phyloP scores from a whole-genome alignment of 495 filamentous ascomycete species.

The Geopyxis carbonaria region DNA sequence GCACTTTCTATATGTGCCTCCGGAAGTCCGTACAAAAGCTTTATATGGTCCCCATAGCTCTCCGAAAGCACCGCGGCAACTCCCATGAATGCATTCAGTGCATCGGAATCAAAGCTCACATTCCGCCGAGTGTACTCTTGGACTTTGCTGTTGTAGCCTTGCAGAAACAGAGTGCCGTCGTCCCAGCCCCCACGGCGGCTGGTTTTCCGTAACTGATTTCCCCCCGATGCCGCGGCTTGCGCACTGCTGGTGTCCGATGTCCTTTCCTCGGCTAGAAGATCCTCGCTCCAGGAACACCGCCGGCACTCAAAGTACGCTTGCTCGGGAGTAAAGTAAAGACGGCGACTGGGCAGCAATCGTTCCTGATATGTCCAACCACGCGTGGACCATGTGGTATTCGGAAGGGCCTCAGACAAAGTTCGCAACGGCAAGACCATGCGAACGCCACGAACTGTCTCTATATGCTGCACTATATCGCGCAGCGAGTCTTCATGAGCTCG shows the following conservation, averaged over 20 bases:
- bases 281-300: background rate
- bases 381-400: slow-evolving; percentile 5
- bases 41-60: background rate
- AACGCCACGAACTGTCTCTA: slow-evolving; percentile 4
- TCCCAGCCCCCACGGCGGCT: background rate
- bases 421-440: slow-evolving; percentile 8
- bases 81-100: slow-evolving; percentile 3
- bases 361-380: slow-evolving; percentile 21
- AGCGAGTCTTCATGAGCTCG: slow-evolving; percentile 5
- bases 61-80: background rate
- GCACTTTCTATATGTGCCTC: background rate
- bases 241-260: background rate
- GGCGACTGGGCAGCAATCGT: slow-evolving; percentile 9
- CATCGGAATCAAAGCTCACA: background rate
- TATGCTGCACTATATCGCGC: slow-evolving; percentile 1
- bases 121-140: background rate
- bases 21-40: background rate
- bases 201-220: background rate
- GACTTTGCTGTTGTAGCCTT: background rate
- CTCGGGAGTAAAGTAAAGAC: slow-evolving; percentile 12
- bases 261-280: background rate
- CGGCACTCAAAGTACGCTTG: slow-evolving; percentile 14
- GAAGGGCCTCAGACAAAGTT: slow-evolving; percentile 11
- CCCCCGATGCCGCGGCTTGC: background rate
- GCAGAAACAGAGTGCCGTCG: background rate